Base-by-base conservation (phyloP, 805 yeast species). In the Candida insectalens region DNA sequence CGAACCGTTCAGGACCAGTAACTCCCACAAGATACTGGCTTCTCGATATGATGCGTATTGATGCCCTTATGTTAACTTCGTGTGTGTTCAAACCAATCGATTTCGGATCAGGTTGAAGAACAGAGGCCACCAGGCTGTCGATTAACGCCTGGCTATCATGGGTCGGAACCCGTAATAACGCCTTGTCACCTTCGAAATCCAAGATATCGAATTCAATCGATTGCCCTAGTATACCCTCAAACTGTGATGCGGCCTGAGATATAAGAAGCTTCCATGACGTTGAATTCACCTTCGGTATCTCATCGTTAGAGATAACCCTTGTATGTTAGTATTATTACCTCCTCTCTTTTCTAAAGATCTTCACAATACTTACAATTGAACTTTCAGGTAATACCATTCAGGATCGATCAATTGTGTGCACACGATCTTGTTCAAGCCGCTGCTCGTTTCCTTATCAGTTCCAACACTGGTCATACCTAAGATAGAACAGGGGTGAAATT, bases 221-320 rank as follows among this genome's bases (percentile, higher is more conserved):
- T 19, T 45, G 50, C 1, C 59, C 60, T 7, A 49, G 17, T 1
- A 49, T 25, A 5, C 60, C 60, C 30, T 44, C 38, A n/a, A 46
- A 33, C 17, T 36, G 36, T 27, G 39, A 44, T n/a, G 54, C 35
- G 4, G 55, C 39, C 4, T 30, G 29, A n/a, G 28, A 28, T 10
- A 55, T 46, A 15, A 44, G 16, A 7, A 45, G 5, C 34, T 50
- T 53, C 59, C 59, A 54, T 2, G 54, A 41, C 16, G 47, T 36
- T 1, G 32, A 30, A 27, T 49, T 51, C 3, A 42, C 29, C 29
- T 3, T 33, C 13, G 25, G 34, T 3, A 9, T 33, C 27, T 15
- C 8, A n/a, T 29, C 33, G 26, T 2, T 29, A 21, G 20, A n/a
- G n/a, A n/a, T n/a, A n/a, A n/a, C n/a, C n/a, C n/a, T n/a, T n/a